Base-by-base conservation (phyloP, 306 rosid species). In the Acacia crassicarpa region DNA sequence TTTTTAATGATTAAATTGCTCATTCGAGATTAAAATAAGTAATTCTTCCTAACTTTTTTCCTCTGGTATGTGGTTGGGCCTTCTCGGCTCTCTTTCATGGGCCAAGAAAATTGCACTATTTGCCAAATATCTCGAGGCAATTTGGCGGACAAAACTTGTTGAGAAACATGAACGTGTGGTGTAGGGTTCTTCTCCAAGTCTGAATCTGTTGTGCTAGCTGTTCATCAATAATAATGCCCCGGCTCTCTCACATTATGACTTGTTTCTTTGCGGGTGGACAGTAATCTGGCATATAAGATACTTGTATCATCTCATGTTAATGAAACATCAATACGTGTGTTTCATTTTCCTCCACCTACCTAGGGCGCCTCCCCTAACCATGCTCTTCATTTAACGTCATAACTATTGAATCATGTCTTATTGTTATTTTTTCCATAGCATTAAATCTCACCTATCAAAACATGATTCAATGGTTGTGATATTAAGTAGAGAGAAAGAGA, bases 41-140 rank as follows among this genome's bases (percentile, higher is more conserved):
- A 12, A 46, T 46, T 46, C 53, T 48, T 17, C 17, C 17, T 48
- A 0, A 48, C 19, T 14, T 16, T 51, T 51, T 43, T 46, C 3
- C 1, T 17, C 58, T 49, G 7, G 19, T 51, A 51, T 51, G 17
- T 8, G 72, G 33, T 63, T 84, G 82, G 83, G 80, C 77, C 66
- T 85, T 33, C 58, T 71, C 1, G 53, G 32, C 19, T 12, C 12
- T 8, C 8, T 22, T 1, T 48, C 41, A 76, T 73, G 83, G 90
- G 61, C 87, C 85, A 20, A 25, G 22, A 12, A 20, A 70, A 69
- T n/a, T 19, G 1, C 10, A 35, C 0, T 33, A 4, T 5, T 46
- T 7, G 8, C 61, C 59, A 25, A 13, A 16, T 72, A 7, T 27
- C 25, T 72, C 3, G 40, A 48, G 23, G 23, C 23, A 23, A 23